A percentile compares a stretch with the other conserved stretches of the same genome.
Evolutionary conservation across 2,329 filamentous ascomycete genomes (phyloP).

Genomic region (Trematosphaeria pertusa): DNA sequence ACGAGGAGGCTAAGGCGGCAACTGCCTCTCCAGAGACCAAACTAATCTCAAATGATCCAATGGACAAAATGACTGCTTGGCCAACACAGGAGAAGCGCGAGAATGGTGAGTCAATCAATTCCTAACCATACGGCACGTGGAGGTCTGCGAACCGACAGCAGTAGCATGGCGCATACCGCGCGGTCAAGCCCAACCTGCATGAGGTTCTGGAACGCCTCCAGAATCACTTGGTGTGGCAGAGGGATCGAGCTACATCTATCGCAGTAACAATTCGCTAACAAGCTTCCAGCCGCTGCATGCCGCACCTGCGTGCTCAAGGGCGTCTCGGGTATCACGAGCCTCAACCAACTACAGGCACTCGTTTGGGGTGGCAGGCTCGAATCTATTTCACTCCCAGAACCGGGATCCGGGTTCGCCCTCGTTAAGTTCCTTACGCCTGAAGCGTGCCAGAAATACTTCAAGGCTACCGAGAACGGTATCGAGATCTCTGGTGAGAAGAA

Average conservation of each 20-base stretch:
- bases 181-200: too few species aligned
- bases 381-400: constrained; percentile 31
- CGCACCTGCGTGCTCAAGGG: constrained; percentile 39
- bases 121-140: too few species aligned
- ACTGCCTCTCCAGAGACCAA: not conserved
- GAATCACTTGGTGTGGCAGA: too few species aligned
- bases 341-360: constrained; percentile 41
- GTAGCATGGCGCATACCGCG: too few species aligned
- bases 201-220: too few species aligned
- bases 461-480: constrained; percentile 45
- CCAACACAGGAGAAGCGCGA: constrained; percentile 39
- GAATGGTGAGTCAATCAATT: constrained; percentile 36
- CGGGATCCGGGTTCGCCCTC: constrained; percentile 30
- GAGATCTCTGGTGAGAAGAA: constrained; percentile 26
- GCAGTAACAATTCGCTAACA: constrained; percentile 14
- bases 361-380: constrained; percentile 49
- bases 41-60: constrained; percentile 4
- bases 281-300: constrained; percentile 20
- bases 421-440: constrained; percentile 45
- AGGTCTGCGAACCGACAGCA: too few species aligned
- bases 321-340: constrained; percentile 24
- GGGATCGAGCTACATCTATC: not conserved
- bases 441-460: constrained; percentile 41
- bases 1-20: constrained; percentile 11
- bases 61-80: constrained; percentile 30